These are phyloP conservation scores for Cyclaneusma minus DNA, from an alignment of 2,329 filamentous ascomycete genomes.

Conservation along the genomic window DNA sequence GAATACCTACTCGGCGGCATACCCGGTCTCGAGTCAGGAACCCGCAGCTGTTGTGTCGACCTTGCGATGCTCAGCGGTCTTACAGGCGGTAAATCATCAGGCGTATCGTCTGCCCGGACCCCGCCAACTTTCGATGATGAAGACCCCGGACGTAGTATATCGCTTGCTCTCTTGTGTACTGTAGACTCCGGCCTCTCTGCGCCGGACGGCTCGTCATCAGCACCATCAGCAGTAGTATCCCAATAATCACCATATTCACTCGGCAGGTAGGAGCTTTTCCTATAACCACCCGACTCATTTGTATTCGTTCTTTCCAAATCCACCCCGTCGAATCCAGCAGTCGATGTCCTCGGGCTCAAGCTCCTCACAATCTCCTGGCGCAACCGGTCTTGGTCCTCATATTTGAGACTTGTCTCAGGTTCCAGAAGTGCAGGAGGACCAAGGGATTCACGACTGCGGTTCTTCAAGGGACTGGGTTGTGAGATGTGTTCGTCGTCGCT, in stretches of 20 bases:
- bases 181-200: too few relatives aligned
- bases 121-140: too few relatives aligned
- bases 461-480: constrained; percentile 4
- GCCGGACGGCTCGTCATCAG: constrained; percentile 4
- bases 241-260: constrained; percentile 56
- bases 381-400: constrained; percentile 53
- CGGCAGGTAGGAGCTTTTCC: constrained; percentile 48
- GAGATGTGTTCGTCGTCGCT: constrained; percentile 20
- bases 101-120: too few relatives aligned
- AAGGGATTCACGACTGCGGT: constrained; percentile 2
- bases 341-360: constrained; percentile 33
- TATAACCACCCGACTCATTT: constrained; percentile 6
- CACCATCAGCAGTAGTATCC: constrained; percentile 29
- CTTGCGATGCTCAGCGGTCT: too few relatives aligned
- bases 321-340: constrained; percentile 11
- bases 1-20: too few relatives aligned
- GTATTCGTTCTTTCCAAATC: too few relatives aligned
- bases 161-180: too few relatives aligned
- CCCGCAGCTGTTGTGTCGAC: too few relatives aligned
- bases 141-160: too few relatives aligned
- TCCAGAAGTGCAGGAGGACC: constrained; percentile 3
- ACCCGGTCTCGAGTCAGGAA: too few relatives aligned
- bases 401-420: constrained; percentile 8
- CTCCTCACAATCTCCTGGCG: constrained; percentile 62
- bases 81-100: too few relatives aligned